A percentile compares a stretch with the other conserved stretches of the same genome.
Conservation (phyloP, 495 filamentous ascomycete genomes). For the Xylaria curta region DNA sequence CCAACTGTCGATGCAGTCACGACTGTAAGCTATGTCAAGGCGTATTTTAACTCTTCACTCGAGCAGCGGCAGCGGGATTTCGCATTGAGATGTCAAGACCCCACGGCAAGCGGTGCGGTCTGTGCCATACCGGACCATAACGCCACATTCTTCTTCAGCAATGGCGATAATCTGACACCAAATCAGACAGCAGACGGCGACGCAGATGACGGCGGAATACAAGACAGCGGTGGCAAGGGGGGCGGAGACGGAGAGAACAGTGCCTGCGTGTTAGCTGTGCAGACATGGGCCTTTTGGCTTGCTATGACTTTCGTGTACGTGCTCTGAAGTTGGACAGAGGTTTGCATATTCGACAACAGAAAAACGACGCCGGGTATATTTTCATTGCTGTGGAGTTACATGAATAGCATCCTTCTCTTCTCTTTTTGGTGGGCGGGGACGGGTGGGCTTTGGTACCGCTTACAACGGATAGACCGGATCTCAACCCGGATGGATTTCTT, state of each 20-base stretch:
- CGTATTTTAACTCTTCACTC: slow-evolving; percentile 75
- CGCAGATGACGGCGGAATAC: neutral
- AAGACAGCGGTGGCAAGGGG: neutral
- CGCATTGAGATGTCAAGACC: slow-evolving; percentile 54
- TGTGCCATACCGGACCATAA: slow-evolving; percentile 66
- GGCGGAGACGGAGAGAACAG: slow-evolving; percentile 20
- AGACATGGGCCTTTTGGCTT: slow-evolving; percentile 25
- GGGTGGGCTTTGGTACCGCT: neutral
- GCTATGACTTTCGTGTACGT: slow-evolving; percentile 29
- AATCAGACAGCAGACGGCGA: slow-evolving; percentile 60
- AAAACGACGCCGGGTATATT: neutral
- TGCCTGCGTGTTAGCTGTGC: slow-evolving; percentile 20
- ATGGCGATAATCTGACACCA: slow-evolving; percentile 58
- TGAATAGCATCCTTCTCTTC: neutral
- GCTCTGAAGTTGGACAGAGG: neutral
- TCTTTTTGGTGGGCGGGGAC: neutral
- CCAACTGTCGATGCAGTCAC: slow-evolving; percentile 65
- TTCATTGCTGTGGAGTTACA: slow-evolving; percentile 4
- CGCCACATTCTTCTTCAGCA: slow-evolving; percentile 66
- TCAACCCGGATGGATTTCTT: neutral
- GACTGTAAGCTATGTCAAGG: slow-evolving; percentile 70
- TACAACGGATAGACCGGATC: neutral
- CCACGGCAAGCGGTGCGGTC: slow-evolving; percentile 46
- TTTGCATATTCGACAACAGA: neutral
- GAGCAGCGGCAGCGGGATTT: slow-evolving; percentile 53